Base-by-base conservation (phyloP, 257 asterid species). In the Verbena officinalis region DNA sequence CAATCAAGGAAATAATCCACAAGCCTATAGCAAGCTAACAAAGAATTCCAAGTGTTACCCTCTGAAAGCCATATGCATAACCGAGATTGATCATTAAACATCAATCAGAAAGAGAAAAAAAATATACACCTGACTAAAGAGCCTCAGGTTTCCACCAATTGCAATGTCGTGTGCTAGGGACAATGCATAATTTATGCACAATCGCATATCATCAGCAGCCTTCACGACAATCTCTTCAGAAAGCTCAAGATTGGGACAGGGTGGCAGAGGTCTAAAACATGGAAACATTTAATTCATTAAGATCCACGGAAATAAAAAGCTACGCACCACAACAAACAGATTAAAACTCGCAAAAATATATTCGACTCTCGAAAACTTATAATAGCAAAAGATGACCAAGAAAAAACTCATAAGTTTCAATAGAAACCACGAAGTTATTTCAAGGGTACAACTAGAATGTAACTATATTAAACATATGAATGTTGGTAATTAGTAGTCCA, bases 181-280 rank as follows among this genome's bases (percentile, higher is more conserved):
- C 60, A 91, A 71, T 23, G 66, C 83, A 45, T 67, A 24, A 70
- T 91, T 91, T 64, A 91, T 73, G 83, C 89, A 84, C 30, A 79
- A 77, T 46, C 84, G 79, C 68, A 72, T 51, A 75, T 78, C 82
- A 65, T 86, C 95, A 72, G 95, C 96, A 67, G 82, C 84, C 79
- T 64, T 76, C 55, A 74, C 60, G 34, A 78, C 81, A 64, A 53
- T 68, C 79, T 84, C 96, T 79, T 88, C 96, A 4, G 90, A 73
- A 60, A 91, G 72, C 71, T 80, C 88, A 71, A 91, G 75, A 70
- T 80, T 77, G 23, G 96, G 97, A 44, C 88, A 73, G 55, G 97
- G 96, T 52, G 97, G 96, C 50, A 83, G 74, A 57, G 97, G 95
- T 77, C 97, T 91, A 68, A 36, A 76, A 44, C 52, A 68, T 31